Evolutionary conservation across 257 asterid species (phyloP).

Genomic region (Ilex asprella): DNA sequence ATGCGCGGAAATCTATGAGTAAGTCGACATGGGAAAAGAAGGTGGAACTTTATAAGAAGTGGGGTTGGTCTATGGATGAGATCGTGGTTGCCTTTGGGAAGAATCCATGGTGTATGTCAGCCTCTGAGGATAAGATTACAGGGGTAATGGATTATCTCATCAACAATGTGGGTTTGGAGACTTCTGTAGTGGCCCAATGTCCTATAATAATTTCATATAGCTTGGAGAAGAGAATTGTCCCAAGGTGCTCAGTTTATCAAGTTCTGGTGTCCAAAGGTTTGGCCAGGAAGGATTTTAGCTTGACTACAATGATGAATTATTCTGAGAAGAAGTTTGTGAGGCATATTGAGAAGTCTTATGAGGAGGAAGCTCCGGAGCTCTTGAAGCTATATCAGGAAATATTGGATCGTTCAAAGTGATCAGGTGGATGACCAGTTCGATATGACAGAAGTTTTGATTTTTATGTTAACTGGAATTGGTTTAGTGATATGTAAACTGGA

Average conservation of each 20-base stretch:
- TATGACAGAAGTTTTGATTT: too few relatives aligned
- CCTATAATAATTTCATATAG: slow-evolving; percentile 12
- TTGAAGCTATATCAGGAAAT: slow-evolving; percentile 6
- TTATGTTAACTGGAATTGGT: too few relatives aligned
- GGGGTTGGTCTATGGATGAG: slow-evolving; percentile 25
- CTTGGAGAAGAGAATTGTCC: slow-evolving; percentile 19
- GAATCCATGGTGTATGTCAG: slow-evolving; percentile 14
- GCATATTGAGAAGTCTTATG: not conserved
- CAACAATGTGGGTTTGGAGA: slow-evolving; percentile 14
- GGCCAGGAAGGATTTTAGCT: not conserved
- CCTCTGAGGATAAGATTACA: slow-evolving; percentile 19
- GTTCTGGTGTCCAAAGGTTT: slow-evolving; percentile 18
- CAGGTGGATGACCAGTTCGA: too few relatives aligned
- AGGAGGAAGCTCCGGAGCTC: slow-evolving; percentile 6
- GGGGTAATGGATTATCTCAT: slow-evolving; percentile 10
- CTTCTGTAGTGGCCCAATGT: not conserved
- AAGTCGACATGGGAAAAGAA: slow-evolving; percentile 19
- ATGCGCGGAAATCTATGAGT: slow-evolving; percentile 6
- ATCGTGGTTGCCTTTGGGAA: slow-evolving; percentile 12
- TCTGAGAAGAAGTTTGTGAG: slow-evolving; percentile 4
- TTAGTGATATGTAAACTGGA: too few relatives aligned
- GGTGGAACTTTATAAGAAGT: slow-evolving; percentile 19
- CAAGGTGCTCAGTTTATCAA: slow-evolving; percentile 22
- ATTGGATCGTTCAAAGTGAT: not conserved
- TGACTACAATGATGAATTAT: not conserved